These are phyloP conservation scores for Isatis lusitanica DNA, from an alignment of 441 rosid genomes.

Conservation along the genomic window DNA sequence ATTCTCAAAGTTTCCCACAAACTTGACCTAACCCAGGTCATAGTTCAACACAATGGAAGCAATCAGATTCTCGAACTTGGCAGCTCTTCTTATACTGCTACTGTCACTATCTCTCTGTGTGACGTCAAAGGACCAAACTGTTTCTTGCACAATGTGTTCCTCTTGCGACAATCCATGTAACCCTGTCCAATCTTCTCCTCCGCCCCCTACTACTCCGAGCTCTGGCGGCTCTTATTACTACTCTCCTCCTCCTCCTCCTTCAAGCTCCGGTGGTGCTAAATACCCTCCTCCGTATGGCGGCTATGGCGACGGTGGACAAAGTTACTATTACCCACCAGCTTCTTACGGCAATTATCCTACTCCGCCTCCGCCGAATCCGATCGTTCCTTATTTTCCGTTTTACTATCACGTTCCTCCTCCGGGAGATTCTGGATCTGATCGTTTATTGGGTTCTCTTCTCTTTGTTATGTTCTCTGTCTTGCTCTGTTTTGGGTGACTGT, in stretches of 20 bases:
- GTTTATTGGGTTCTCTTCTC: constrained; percentile 15
- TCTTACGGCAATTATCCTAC: constrained; percentile 42
- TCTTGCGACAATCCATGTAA: constrained; percentile 73
- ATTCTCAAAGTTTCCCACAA: too few species aligned
- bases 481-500: constrained; percentile 27
- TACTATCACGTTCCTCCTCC: constrained; percentile 79
- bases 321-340: constrained; percentile 65
- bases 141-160: constrained; percentile 89
- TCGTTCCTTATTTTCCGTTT: constrained; percentile 89
- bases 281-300: constrained; percentile 61
- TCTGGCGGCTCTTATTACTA: constrained; percentile 40
- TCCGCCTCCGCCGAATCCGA: constrained; percentile 92
- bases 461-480: constrained; percentile 18
- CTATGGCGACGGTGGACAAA: constrained; percentile 36
- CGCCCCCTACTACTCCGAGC: constrained; percentile 51
- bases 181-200: constrained; percentile 52
- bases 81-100: constrained; percentile 13
- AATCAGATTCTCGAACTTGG: constrained; percentile 19
- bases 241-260: constrained; percentile 58
- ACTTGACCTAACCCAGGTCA: too few species aligned
- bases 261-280: constrained; percentile 43
- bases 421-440: constrained; percentile 41
- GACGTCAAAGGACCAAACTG: constrained; percentile 54
- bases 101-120: constrained; percentile 26
- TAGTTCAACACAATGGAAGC: constrained; percentile 40